phyloP scores from a whole-genome alignment of 805 yeast species.

The Brettanomyces nanus region DNA sequence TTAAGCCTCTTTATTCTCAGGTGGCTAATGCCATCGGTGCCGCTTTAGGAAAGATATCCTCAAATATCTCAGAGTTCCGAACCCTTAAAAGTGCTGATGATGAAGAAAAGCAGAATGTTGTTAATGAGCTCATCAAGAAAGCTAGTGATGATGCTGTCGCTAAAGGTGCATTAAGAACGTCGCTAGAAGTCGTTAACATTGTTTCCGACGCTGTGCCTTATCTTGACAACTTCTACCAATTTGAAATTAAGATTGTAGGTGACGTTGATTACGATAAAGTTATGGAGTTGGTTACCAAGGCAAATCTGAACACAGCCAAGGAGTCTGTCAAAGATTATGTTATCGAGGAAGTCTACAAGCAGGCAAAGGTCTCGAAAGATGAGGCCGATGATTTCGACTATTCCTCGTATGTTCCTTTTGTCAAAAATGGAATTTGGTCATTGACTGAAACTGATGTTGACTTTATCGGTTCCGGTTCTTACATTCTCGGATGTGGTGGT shows the following conservation, averaged over 20 bases:
- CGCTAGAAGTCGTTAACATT: constrained; percentile 16
- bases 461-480: constrained; percentile 33
- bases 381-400: constrained; percentile 13
- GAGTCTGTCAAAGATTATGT: neutral
- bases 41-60: constrained; percentile 37
- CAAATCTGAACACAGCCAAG: neutral
- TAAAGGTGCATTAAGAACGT: constrained; percentile 16
- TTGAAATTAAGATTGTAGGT: constrained; percentile 31
- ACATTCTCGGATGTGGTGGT: constrained; percentile 44
- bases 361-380: constrained; percentile 4
- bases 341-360: constrained; percentile 2
- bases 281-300: neutral
- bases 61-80: constrained; percentile 8
- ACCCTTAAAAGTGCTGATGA: constrained; percentile 5
- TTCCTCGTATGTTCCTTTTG: constrained; percentile 9
- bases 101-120: constrained; percentile 4
- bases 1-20: constrained; percentile 32
- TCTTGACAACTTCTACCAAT: constrained; percentile 22
- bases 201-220: constrained; percentile 23
- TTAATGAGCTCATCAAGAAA: constrained; percentile 9
- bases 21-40: constrained; percentile 48
- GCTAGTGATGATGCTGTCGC: constrained; percentile 8
- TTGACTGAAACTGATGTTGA: constrained; percentile 35
- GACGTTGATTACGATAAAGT: constrained; percentile 28
- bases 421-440: constrained; percentile 26